Base-by-base conservation (phyloP, 352 stramenopile genomes). In the Pythium plurisporium region DNA sequence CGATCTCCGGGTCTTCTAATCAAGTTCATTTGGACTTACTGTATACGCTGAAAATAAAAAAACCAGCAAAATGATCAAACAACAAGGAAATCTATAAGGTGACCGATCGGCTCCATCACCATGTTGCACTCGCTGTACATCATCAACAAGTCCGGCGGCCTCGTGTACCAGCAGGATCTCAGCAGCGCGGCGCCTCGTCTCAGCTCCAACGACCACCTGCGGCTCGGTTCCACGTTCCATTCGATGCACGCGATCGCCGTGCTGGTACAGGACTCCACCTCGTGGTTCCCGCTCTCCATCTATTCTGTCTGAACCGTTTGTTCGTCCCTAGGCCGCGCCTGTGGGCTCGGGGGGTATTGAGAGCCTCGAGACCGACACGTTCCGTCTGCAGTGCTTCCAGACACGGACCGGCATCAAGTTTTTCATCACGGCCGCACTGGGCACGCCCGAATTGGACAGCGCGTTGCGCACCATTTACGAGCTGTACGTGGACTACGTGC, bases 401-500 rank as follows among this genome's bases (percentile, higher is more conserved):
- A 96, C 91, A 38, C 73, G 83, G 12, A 98, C 92, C 15, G 91
- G 91, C 2, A 84, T 96, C 50, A 98, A 97, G 62, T 97, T 98
- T 64, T 96, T 97, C 57, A 86, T 97, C 50, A 97, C 88, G n/a
- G 87, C 91, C 20, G 76, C 88, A 23, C 73, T 94, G 12, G 84
- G 80, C 22, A 95, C 87, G 40, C 68, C 74, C 19, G 87, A 96
- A 14, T 59, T 97, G 34, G 90, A 96, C 48, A 59, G 70, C 23
- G 88, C 88, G 3, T 60, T 98, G 58, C 86, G 79, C 50, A 82
- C 78, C 4, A 88, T 98, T 26, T 98, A 98, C 69, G 89, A 97
- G 54, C 65, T 97, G n/a, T 98, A 97, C 67, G 79, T 96, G 33
- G 92, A 98, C 79, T 98, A 95, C 55, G 92, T 98, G 55, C 89